Base-by-base conservation (phyloP, 345 rosid genomes). In the Linum usitatissimum region DNA sequence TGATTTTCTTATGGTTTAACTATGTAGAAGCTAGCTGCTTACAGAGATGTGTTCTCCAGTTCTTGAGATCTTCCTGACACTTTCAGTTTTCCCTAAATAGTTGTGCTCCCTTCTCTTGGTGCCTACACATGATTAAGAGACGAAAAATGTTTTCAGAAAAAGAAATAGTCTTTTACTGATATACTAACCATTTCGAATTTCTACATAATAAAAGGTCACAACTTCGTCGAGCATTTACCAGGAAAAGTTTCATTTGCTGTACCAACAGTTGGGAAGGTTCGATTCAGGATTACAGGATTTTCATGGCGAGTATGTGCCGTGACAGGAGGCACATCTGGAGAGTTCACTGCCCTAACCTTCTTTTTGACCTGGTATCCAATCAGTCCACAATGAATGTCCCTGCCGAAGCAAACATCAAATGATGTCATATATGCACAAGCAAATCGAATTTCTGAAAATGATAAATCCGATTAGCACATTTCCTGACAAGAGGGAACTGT, bases 311-410 rank as follows among this genome's bases (percentile, higher is more conserved):
- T 65, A 62, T 64, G 66, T 67, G 64, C 66, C 36, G 64, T 60
- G 68, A 39, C 59, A 53, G 62, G 68, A 63, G 67, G 70, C 60
- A 61, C 73, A 48, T 21, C 73, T 21, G 68, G 65, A 39, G 74
- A 48, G 53, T 61, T 68, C 13, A 66, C 18, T 42, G 51, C 64
- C 65, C 71, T 79, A 76, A 68, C 63, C 80, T 72, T 92, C 72
- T 67, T 89, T 12, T 1, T 62, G 40, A 61, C 76, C 54, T 65
- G 84, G 80, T 92, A 89, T n/a, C 98, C 98, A 70, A 92, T 79
- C 70, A 87, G 74, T 65, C 72, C 83, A 71, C 87, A 89, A 81
- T 85, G 88, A 74, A 70, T 78, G 63, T 76, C 77, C 99, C 99
- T 93, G 74, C 70, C 34, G 77, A 69, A 78, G 36, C 57, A 55